phyloP scores from a whole-genome alignment of 495 filamentous ascomycete genomes.

The Aspergillus homomorphus region DNA sequence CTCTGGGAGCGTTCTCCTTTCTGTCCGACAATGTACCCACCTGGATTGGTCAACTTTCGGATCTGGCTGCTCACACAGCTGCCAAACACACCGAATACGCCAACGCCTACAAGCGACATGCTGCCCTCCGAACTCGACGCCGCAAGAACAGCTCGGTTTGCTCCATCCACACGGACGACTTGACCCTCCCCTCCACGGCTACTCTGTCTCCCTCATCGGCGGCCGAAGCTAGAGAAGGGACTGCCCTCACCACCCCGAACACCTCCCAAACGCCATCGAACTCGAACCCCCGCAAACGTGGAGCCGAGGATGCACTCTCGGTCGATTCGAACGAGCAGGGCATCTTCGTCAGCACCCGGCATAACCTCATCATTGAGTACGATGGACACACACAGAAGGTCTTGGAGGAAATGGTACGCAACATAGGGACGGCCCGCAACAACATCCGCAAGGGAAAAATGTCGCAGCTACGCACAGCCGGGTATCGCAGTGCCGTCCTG shows the following conservation, averaged over 20 bases:
- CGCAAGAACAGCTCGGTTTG: constrained; percentile 46
- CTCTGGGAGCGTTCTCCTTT: constrained; percentile 57
- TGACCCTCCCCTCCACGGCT: constrained; percentile 6
- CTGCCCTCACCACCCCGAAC: constrained; percentile 8
- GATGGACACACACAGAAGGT: constrained; percentile 78
- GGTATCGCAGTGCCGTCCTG: constrained; percentile 17
- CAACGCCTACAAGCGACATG: constrained; percentile 36
- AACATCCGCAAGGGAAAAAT: constrained; percentile 74
- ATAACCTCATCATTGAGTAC: constrained; percentile 85
- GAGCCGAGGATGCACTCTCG: constrained; percentile 29
- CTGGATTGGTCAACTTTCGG: constrained; percentile 66
- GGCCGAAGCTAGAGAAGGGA: constrained; percentile 19
- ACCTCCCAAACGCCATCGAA: constrained; percentile 11
- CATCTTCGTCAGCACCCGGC: constrained; percentile 61
- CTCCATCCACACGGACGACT: constrained; percentile 44
- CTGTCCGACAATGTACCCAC: constrained; percentile 58
- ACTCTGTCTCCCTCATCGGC: constrained; percentile 18
- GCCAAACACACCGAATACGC: constrained; percentile 66
- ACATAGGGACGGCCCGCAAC: constrained; percentile 76
- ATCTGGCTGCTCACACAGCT: constrained; percentile 65
- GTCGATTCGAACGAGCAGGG: constrained; percentile 36
- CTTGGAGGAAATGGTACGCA: constrained; percentile 76
- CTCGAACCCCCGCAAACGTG: constrained; percentile 29
- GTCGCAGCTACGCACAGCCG: constrained; percentile 25
- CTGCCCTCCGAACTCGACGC: constrained; percentile 27